phyloP scores from a whole-genome alignment of 2,329 filamentous ascomycete species.

The Domatiomyces catenatus region DNA sequence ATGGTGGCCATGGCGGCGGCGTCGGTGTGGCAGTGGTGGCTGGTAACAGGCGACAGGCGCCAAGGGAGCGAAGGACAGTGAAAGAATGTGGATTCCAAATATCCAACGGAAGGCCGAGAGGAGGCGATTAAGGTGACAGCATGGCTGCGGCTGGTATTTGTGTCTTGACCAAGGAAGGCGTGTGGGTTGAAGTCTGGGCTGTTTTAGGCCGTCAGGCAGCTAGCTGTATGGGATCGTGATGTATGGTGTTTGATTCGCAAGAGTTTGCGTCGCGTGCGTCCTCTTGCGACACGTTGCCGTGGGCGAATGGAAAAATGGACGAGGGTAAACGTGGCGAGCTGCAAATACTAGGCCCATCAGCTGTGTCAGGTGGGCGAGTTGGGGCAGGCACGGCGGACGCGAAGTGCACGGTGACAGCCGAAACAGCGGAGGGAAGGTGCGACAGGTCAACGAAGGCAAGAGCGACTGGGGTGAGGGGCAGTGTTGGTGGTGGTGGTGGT shows the following conservation, averaged over 20 bases:
- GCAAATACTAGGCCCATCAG: neutral
- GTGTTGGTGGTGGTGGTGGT: too few relatives aligned
- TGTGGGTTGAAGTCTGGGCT: neutral
- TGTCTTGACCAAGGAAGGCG: neutral
- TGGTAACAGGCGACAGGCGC: neutral
- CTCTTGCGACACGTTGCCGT: neutral
- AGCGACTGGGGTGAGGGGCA: neutral
- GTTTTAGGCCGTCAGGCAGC: neutral
- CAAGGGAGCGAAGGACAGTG: neutral
- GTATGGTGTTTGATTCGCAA: neutral
- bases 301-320: neutral
- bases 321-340: neutral
- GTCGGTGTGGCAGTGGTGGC: too few relatives aligned
- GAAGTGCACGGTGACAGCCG: neutral
- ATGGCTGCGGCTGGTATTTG: neutral
- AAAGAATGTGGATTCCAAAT: neutral
- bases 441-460: neutral
- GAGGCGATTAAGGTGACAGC: neutral
- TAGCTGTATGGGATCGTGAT: neutral
- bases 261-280: neutral
- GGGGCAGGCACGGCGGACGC: neutral
- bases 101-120: neutral
- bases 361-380: neutral
- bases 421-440: neutral
- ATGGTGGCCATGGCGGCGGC: too few relatives aligned